Percentiles rank a stretch among this genome's conserved stretches.
These are phyloP conservation scores for Corymbia citriodora DNA, from an alignment of 441 rosid species.

Conservation along the genomic window DNA sequence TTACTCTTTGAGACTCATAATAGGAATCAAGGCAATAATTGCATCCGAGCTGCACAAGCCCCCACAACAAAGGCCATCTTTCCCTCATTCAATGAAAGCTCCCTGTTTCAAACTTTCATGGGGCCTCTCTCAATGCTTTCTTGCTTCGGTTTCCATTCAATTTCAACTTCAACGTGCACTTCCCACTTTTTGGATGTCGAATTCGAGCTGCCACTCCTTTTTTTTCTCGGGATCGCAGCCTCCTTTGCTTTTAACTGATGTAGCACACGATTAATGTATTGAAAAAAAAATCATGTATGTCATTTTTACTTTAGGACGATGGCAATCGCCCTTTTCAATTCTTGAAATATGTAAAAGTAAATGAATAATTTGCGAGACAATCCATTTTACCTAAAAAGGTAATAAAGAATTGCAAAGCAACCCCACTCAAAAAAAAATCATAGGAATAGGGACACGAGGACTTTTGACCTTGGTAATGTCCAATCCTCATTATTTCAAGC, in stretches of 20 bases:
- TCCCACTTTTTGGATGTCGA: not conserved
- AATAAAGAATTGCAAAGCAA: not conserved
- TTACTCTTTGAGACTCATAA: not conserved
- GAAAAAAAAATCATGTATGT: not conserved
- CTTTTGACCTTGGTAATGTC: not conserved
- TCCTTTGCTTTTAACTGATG: not conserved
- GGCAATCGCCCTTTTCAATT: not conserved
- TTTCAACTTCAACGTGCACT: not conserved
- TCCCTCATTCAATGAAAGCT: not conserved
- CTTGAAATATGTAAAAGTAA: not conserved
- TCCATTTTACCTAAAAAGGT: not conserved
- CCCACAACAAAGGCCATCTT: not conserved
- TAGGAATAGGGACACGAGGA: not conserved
- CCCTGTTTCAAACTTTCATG: not conserved
- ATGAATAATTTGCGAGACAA: not conserved
- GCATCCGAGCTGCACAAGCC: conserved; percentile 14
- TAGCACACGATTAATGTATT: not conserved
- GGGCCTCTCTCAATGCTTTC: not conserved
- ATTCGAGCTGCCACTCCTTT: not conserved
- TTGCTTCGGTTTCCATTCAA: not conserved
- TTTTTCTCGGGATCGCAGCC: not conserved
- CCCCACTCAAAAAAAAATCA: not conserved
- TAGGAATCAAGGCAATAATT: conserved; percentile 16
- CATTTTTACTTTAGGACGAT: not conserved
- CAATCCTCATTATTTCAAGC: not conserved